Evolutionary conservation across 2,329 filamentous ascomycete genomes (phyloP).

Genomic region (Myriosclerotinia scirpicola): DNA sequence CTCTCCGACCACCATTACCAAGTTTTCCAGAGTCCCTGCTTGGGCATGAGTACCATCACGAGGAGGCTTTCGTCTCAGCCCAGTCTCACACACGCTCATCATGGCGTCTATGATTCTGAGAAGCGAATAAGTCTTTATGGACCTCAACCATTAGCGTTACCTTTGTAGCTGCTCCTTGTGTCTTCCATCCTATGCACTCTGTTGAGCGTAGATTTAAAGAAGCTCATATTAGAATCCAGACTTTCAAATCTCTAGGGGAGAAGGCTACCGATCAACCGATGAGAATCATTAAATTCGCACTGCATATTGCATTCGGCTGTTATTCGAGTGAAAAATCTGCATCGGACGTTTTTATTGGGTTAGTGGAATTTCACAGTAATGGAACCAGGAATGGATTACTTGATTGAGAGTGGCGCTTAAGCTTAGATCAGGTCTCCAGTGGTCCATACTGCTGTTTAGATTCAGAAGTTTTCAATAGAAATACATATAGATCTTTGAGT

Average conservation of each 20-base stretch:
- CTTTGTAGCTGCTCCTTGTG: too few species aligned
- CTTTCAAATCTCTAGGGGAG: too few species aligned
- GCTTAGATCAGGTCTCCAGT: background rate
- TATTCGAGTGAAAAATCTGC: conserved; percentile 19
- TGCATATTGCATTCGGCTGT: conserved; percentile 21
- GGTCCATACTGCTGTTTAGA: background rate
- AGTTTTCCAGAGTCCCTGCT: conserved; percentile 13
- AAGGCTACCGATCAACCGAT: too few species aligned
- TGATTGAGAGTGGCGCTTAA: background rate
- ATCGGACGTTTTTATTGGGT: conserved; percentile 22
- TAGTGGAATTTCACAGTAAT: background rate
- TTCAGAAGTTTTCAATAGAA: background rate
- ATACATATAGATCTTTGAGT: too few species aligned
- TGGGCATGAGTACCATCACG: conserved; percentile 16
- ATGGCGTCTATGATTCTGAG: background rate
- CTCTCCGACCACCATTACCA: conserved; percentile 11
- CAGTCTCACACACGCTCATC: conserved; percentile 14
- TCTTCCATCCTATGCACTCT: too few species aligned
- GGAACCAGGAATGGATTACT: background rate
- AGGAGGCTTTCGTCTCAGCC: conserved; percentile 23
- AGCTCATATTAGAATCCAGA: too few species aligned
- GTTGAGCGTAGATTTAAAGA: too few species aligned
- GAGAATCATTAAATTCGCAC: conserved; percentile 6
- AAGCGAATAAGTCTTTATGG: too few species aligned
- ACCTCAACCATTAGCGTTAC: too few species aligned